phyloP scores from a whole-genome alignment of 148 eudicot genomes.

The Vaccinium macrocarpon region DNA sequence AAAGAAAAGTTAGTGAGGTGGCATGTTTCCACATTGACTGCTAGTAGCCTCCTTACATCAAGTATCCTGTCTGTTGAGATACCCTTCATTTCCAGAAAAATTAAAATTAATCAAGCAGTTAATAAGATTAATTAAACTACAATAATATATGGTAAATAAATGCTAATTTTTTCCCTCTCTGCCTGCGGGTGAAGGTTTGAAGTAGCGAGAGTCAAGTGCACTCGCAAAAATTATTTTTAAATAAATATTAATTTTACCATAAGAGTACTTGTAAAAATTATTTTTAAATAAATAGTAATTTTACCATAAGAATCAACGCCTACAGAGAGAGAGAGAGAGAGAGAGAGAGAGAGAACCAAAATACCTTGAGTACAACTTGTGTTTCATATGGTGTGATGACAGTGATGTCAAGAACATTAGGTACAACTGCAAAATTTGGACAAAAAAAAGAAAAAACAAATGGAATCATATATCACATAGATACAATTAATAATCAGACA shows the following conservation, averaged over 20 bases:
- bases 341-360: background rate
- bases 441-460: background rate
- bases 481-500: too few relatives aligned
- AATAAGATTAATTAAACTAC: background rate
- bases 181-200: background rate
- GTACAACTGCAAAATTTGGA: constrained; percentile 61
- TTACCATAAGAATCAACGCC: background rate
- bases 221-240: background rate
- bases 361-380: constrained; percentile 78
- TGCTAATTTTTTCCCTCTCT: background rate
- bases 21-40: constrained; percentile 83
- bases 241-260: too few relatives aligned
- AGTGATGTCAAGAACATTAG: constrained; percentile 73
- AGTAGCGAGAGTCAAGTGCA: background rate
- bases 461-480: background rate
- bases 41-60: constrained; percentile 78
- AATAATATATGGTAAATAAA: background rate
- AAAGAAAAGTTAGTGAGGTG: constrained; percentile 83
- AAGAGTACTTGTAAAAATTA: background rate
- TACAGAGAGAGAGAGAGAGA: background rate
- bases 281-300: background rate
- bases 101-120: background rate
- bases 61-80: constrained; percentile 89
- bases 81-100: constrained; percentile 47
- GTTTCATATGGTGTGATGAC: constrained; percentile 86